Percentiles rank a stretch among this genome's conserved stretches.
phyloP scores from a whole-genome alignment of 2,329 filamentous ascomycete species.

The Hypoxylon sp. region DNA sequence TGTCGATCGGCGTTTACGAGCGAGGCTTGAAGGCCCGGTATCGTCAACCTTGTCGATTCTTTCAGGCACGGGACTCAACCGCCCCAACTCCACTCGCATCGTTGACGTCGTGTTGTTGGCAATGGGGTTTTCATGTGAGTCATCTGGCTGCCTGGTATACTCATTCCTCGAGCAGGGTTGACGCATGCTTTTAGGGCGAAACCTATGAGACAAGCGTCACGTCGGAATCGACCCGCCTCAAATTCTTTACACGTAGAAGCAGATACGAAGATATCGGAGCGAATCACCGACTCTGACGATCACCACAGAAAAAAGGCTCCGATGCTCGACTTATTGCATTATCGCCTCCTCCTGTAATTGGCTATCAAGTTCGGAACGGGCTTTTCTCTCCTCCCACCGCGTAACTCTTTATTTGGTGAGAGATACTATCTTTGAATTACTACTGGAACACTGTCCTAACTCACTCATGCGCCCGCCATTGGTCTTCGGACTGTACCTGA shows the following conservation, averaged over 20 bases:
- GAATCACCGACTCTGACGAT: slow-evolving; percentile 14
- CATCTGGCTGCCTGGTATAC: slow-evolving; percentile 26
- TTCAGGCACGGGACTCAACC: background rate
- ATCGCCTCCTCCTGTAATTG: slow-evolving; percentile 13
- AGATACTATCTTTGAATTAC: slow-evolving; percentile 16
- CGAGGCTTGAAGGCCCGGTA: background rate
- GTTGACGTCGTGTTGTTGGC: slow-evolving; percentile 6
- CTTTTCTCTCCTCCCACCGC: slow-evolving; percentile 21
- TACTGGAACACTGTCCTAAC: slow-evolving; percentile 15
- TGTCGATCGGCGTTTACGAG: too few species aligned
- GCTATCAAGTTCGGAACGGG: slow-evolving; percentile 8
- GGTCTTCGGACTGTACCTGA: slow-evolving; percentile 16
- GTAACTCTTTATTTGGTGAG: slow-evolving; percentile 10
- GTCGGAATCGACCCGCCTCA: slow-evolving; percentile 7
- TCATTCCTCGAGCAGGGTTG: slow-evolving; percentile 17
- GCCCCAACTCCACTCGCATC: too few species aligned
- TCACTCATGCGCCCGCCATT: slow-evolving; percentile 16
- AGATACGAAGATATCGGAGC: slow-evolving; percentile 1
- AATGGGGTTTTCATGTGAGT: slow-evolving; percentile 21
- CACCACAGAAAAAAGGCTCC: slow-evolving; percentile 14
- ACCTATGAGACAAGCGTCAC: slow-evolving; percentile 21
- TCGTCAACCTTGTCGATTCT: background rate
- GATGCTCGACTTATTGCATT: too few species aligned
- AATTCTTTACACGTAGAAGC: slow-evolving; percentile 1
- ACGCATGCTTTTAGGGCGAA: slow-evolving; percentile 17